phyloP scores from a whole-genome alignment of 2,329 filamentous ascomycete genomes.

The Nigrospora sphaerica region DNA sequence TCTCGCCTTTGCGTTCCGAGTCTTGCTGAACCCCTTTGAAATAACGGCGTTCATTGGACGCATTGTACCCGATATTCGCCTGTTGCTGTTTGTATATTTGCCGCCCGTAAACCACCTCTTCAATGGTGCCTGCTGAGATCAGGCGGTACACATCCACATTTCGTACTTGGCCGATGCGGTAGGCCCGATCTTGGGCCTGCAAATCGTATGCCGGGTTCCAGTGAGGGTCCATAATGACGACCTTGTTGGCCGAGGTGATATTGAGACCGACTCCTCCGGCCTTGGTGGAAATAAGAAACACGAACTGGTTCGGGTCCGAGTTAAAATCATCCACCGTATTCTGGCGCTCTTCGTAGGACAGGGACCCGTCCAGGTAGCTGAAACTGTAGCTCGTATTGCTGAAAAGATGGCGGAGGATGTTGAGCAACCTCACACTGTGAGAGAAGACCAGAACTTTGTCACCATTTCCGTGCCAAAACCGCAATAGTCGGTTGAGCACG shows the following conservation, averaged over 20 bases:
- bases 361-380: slow-evolving; percentile 80
- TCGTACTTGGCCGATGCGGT: slow-evolving; percentile 85
- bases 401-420: slow-evolving; percentile 80
- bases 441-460: slow-evolving; percentile 96
- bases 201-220: slow-evolving; percentile 96
- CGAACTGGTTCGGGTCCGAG: slow-evolving; percentile 76
- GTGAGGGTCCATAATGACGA: slow-evolving; percentile 93
- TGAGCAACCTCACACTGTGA: slow-evolving; percentile 78
- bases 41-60: slow-evolving; percentile 85
- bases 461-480: slow-evolving; percentile 82
- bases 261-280: slow-evolving; percentile 92
- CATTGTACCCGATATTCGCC: slow-evolving; percentile 94
- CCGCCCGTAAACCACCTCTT: slow-evolving; percentile 93
- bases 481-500: slow-evolving; percentile 75
- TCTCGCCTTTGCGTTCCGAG: slow-evolving; percentile 77
- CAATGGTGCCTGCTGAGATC: slow-evolving; percentile 84
- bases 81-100: slow-evolving; percentile 99
- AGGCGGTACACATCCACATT: slow-evolving; percentile 95
- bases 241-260: slow-evolving; percentile 96
- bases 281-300: slow-evolving; percentile 91
- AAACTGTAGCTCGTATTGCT: slow-evolving; percentile 84
- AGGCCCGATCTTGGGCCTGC: slow-evolving; percentile 92
- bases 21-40: slow-evolving; percentile 91
- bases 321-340: slow-evolving; percentile 87
- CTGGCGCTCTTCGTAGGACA: slow-evolving; percentile 77